phyloP scores from a whole-genome alignment of 176 grass and related monocot genomes.

The Avena eriantha region DNA sequence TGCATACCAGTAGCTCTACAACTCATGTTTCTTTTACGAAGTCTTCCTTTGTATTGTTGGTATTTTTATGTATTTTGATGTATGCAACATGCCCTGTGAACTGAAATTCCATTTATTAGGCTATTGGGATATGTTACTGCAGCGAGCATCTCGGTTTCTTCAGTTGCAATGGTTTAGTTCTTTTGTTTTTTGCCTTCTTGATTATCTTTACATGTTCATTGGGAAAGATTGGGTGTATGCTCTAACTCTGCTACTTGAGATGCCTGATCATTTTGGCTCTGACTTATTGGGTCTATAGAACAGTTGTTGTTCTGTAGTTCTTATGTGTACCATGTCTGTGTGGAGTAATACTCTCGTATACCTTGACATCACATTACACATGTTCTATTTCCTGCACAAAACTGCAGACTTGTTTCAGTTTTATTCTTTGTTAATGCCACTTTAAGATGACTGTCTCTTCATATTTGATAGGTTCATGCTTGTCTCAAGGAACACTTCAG shows the following conservation, averaged over 20 bases:
- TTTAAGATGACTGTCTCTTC: slow-evolving; percentile 5
- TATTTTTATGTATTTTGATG: not conserved
- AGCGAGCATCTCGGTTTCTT: slow-evolving; percentile 9
- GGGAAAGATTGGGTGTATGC: not conserved
- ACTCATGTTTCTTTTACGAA: no score
- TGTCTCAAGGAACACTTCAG: slow-evolving; percentile 61
- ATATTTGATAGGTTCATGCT: slow-evolving; percentile 80
- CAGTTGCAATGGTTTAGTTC: not conserved
- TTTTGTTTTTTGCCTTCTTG: not conserved
- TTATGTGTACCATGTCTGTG: not conserved
- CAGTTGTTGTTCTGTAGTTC: not conserved
- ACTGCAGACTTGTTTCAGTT: not conserved
- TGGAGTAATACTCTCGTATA: not conserved
- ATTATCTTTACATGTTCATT: not conserved
- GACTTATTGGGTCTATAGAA: not conserved
- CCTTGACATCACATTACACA: not conserved
- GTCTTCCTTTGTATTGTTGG: no score
- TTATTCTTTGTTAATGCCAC: not conserved
- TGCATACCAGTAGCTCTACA: no score
- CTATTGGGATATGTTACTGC: not conserved
- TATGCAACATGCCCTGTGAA: not conserved
- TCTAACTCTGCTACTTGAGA: not conserved
- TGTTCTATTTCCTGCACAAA: not conserved
- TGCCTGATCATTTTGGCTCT: not conserved
- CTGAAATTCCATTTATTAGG: not conserved